Conservation (phyloP, 164 flowering plant genomes). For the Magnolia officinalis region DNA sequence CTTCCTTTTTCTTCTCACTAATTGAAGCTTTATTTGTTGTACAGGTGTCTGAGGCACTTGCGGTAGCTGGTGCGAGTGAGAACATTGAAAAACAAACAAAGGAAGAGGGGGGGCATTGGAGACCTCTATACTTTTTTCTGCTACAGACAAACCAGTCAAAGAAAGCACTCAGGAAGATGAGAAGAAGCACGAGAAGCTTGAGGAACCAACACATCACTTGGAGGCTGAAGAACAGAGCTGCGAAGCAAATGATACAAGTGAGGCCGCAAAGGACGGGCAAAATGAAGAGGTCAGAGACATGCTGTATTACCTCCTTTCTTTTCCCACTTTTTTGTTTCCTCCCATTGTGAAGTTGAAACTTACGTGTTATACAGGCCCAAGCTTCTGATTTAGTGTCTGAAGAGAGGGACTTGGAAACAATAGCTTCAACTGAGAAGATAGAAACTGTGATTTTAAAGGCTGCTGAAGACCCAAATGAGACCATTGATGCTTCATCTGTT, state of each 20-base stretch:
- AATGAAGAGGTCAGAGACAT: neutral
- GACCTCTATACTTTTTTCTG: neutral
- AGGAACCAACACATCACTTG: neutral
- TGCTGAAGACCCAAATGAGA: slow-evolving; percentile 7
- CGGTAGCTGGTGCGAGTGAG: neutral
- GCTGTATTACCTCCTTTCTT: neutral
- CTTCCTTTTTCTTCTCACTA: neutral
- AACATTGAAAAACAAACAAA: slow-evolving; percentile 5
- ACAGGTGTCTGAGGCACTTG: neutral
- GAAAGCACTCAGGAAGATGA: slow-evolving; percentile 7
- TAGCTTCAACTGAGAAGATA: slow-evolving; percentile 11
- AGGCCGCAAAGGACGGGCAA: neutral
- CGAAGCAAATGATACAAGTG: neutral
- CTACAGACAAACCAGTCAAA: slow-evolving; percentile 17
- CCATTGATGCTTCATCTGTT: too few species aligned
- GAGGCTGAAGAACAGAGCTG: neutral
- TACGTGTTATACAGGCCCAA: neutral
- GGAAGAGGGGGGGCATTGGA: neutral
- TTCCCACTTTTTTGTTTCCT: neutral
- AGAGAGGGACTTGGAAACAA: slow-evolving; percentile 10
- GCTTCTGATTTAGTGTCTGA: neutral
- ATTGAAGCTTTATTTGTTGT: slow-evolving; percentile 1
- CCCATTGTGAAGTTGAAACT: neutral
- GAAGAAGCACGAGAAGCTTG: neutral
- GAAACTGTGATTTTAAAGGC: slow-evolving; percentile 9